phyloP scores from a whole-genome alignment of 805 yeast genomes.

The Komagataella phaffii region DNA sequence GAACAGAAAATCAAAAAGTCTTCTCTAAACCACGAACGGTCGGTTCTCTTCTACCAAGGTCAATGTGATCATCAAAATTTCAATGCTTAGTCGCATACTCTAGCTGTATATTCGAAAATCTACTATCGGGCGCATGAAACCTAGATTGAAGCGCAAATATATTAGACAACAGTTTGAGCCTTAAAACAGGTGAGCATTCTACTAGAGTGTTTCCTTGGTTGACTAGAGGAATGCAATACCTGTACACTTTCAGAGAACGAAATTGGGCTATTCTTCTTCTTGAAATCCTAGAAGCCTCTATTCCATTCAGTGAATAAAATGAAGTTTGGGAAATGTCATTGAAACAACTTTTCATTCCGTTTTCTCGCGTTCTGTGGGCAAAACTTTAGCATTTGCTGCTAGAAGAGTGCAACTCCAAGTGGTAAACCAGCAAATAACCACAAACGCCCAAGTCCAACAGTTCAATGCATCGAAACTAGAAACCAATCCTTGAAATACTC shows the following conservation, averaged over 20 bases:
- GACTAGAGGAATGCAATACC: too few species aligned
- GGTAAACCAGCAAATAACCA: constrained; percentile 65
- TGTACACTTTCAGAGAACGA: too few species aligned
- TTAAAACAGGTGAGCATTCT: too few species aligned
- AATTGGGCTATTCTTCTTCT: too few species aligned
- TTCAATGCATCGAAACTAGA: constrained; percentile 56
- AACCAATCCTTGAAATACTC: constrained; percentile 38
- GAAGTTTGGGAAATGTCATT: neutral
- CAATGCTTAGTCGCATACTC: neutral
- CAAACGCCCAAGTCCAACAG: constrained; percentile 77
- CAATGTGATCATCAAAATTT: too few species aligned
- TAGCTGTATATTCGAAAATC: neutral
- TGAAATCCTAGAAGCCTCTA: too few species aligned
- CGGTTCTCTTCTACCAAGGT: too few species aligned
- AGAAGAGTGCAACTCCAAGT: neutral
- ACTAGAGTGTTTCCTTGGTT: too few species aligned
- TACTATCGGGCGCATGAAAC: neutral
- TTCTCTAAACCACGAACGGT: too few species aligned
- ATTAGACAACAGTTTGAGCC: too few species aligned
- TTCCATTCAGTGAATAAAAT: too few species aligned
- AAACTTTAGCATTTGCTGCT: neutral
- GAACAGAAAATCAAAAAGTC: too few species aligned
- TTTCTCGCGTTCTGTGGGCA: neutral
- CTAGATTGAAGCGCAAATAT: neutral
- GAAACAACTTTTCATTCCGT: neutral